Percentiles rank a stretch among this genome's conserved stretches.
These are phyloP conservation scores for Arxiozyma bovina DNA, from an alignment of 1,139 yeast genomes.

Conservation along the genomic window DNA sequence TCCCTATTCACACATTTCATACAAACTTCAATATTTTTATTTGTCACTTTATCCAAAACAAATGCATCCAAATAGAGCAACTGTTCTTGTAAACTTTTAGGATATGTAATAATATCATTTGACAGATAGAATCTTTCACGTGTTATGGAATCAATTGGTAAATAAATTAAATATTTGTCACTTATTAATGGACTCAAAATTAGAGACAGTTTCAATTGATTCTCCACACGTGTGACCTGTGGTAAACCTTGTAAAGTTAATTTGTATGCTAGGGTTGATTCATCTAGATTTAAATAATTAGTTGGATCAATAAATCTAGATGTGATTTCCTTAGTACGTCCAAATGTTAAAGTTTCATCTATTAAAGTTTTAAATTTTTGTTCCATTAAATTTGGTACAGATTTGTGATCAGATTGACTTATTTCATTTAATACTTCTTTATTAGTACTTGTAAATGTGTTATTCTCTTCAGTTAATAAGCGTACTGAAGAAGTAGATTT, in stretches of 20 bases:
- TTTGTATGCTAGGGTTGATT: slow-evolving; percentile 45
- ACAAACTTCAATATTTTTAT: slow-evolving; percentile 66
- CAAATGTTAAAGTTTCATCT: slow-evolving; percentile 25
- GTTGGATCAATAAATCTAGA: slow-evolving; percentile 4
- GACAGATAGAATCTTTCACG: slow-evolving; percentile 70
- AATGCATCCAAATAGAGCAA: slow-evolving; percentile 58
- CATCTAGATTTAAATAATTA: slow-evolving; percentile 19
- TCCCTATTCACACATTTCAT: slow-evolving; percentile 83
- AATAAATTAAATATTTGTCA: slow-evolving; percentile 52
- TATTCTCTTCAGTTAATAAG: neutral
- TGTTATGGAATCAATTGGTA: slow-evolving; percentile 81
- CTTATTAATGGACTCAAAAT: slow-evolving; percentile 65
- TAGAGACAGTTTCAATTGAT: slow-evolving; percentile 75
- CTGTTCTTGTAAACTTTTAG: slow-evolving; percentile 44
- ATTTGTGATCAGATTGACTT: neutral
- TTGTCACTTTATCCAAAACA: slow-evolving; percentile 42
- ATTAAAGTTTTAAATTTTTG: slow-evolving; percentile 8
- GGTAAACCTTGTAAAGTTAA: slow-evolving; percentile 60
- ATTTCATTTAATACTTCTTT: neutral
- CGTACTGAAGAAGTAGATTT: neutral
- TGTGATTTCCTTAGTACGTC: slow-evolving; percentile 12
- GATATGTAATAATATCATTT: slow-evolving; percentile 36
- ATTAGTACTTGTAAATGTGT: too few species aligned
- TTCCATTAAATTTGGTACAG: neutral
- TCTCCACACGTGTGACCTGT: slow-evolving; percentile 79